A percentile compares a stretch with the other conserved stretches of the same genome.
These are phyloP conservation scores for Penicillium manginii DNA, from an alignment of 495 filamentous ascomycete species.

Conservation along the genomic window DNA sequence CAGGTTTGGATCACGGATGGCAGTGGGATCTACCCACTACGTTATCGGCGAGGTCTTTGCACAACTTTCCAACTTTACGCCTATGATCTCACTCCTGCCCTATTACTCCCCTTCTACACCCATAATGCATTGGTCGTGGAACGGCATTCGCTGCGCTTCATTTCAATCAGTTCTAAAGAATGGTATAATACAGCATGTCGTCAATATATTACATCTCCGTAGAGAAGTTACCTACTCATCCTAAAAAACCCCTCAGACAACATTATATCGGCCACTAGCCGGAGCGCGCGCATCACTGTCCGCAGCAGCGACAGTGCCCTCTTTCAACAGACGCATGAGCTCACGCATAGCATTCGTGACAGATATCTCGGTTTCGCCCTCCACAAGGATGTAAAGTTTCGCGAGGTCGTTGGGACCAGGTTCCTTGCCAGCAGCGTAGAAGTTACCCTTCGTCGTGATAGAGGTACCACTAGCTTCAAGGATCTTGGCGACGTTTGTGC, in stretches of 20 bases:
- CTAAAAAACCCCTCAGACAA: slow-evolving; percentile 61
- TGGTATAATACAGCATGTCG: slow-evolving; percentile 7
- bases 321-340: slow-evolving; percentile 82
- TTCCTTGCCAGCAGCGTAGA: slow-evolving; percentile 81
- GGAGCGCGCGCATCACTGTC: slow-evolving; percentile 82
- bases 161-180: not conserved
- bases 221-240: not conserved
- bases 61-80: too few species aligned
- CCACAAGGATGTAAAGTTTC: slow-evolving; percentile 96
- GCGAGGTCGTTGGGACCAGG: slow-evolving; percentile 73
- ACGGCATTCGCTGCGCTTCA: slow-evolving; percentile 1
- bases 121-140: not conserved
- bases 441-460: slow-evolving; percentile 96
- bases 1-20: too few species aligned
- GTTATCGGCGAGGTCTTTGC: too few species aligned
- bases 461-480: slow-evolving; percentile 92
- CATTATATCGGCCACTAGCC: slow-evolving; percentile 84
- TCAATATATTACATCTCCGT: not conserved
- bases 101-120: not conserved
- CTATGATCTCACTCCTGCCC: too few species aligned
- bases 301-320: slow-evolving; percentile 89
- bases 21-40: too few species aligned
- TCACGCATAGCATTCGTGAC: slow-evolving; percentile 92
- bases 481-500: slow-evolving; percentile 98
- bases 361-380: slow-evolving; percentile 92